These are phyloP conservation scores for Pichia cabralensis DNA, from an alignment of 805 yeast species.

Conservation along the genomic window DNA sequence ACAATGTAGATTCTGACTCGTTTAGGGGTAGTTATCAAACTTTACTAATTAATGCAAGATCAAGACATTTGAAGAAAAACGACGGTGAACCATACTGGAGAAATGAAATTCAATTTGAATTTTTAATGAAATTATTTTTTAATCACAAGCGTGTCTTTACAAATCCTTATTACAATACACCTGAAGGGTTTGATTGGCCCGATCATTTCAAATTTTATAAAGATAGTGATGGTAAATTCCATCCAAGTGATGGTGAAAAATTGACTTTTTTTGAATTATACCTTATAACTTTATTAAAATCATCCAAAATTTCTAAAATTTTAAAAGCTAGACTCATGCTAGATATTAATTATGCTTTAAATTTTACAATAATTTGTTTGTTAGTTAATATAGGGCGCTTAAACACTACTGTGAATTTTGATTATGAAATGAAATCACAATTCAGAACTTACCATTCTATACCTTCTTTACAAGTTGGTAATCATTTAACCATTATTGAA, in stretches of 20 bases:
- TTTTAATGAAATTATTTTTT: slow-evolving; percentile 53
- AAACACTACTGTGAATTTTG: slow-evolving; percentile 92
- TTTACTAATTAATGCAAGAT: slow-evolving; percentile 22
- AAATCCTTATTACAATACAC: slow-evolving; percentile 38
- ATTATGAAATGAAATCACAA: slow-evolving; percentile 91
- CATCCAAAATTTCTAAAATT: slow-evolving; percentile 74
- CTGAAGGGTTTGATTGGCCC: slow-evolving; percentile 29
- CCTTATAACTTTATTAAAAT: slow-evolving; percentile 69
- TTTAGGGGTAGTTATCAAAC: slow-evolving; percentile 23
- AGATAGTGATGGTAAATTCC: slow-evolving; percentile 17
- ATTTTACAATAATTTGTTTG: slow-evolving; percentile 40
- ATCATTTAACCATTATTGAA: slow-evolving; percentile 28
- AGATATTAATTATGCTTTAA: slow-evolving; percentile 27
- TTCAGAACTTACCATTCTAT: slow-evolving; percentile 88
- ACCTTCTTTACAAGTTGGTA: slow-evolving; percentile 73
- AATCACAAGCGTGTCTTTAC: slow-evolving; percentile 60
- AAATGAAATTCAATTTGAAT: slow-evolving; percentile 76
- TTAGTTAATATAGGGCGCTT: slow-evolving; percentile 87
- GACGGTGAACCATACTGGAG: slow-evolving; percentile 94
- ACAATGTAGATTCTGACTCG: no score
- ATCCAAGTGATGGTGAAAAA: slow-evolving; percentile 28
- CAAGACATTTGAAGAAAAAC: slow-evolving; percentile 66
- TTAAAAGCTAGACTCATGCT: slow-evolving; percentile 75
- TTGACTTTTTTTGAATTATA: slow-evolving; percentile 79
- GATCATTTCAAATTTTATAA: slow-evolving; percentile 19